These are phyloP conservation scores for Argentina anserina DNA, from an alignment of 306 rosid species.

Conservation along the genomic window DNA sequence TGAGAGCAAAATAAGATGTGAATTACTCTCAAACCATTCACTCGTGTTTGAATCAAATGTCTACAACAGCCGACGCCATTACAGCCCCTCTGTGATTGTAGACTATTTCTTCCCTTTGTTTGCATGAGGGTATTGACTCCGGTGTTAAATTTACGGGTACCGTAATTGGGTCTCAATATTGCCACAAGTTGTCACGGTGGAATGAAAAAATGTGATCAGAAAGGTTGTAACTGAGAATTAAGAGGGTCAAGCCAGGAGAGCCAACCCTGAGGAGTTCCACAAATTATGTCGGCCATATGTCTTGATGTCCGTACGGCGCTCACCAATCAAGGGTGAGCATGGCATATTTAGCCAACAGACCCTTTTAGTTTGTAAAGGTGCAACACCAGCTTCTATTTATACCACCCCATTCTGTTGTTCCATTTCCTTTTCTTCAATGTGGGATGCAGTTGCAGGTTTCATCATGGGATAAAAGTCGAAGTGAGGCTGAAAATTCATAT, in stretches of 20 bases:
- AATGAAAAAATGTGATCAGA: no score
- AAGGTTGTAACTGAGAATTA: background rate
- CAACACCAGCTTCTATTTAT: background rate
- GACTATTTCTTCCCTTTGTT: no score
- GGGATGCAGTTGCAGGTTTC: slow-evolving; percentile 5
- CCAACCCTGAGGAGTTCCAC: slow-evolving; percentile 55
- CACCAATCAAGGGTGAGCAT: slow-evolving; percentile 39
- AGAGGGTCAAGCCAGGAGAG: slow-evolving; percentile 49
- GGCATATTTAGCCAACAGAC: slow-evolving; percentile 93
- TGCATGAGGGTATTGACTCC: no score
- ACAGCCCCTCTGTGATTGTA: no score
- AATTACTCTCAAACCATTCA: background rate
- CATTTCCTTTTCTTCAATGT: slow-evolving; percentile 12
- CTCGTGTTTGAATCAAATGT: no score
- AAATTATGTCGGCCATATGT: slow-evolving; percentile 89
- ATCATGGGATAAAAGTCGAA: background rate
- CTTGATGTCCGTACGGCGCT: slow-evolving; percentile 85
- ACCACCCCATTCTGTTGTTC: accelerated
- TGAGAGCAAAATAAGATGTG: background rate
- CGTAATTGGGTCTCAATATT: no score
- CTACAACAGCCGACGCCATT: no score
- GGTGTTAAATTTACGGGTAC: no score
- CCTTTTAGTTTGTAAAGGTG: accelerated
- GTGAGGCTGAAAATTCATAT: background rate
- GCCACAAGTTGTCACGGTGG: no score